Evolutionary conservation across 2,329 filamentous ascomycete species (phyloP).

Genomic region (Leptographium procerum): DNA sequence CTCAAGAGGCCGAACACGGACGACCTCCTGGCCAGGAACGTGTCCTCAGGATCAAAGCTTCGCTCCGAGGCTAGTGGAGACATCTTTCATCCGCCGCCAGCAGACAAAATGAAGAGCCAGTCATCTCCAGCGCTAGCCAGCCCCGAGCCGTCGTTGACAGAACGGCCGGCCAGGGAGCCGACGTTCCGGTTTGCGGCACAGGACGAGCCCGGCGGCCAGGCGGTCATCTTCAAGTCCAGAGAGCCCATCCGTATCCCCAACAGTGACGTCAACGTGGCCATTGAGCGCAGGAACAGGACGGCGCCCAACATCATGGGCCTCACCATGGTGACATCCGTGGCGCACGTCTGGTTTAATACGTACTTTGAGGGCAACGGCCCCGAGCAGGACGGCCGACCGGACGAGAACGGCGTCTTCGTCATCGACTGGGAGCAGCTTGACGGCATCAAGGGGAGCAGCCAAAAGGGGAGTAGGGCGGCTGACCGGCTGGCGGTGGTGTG

Average conservation of each 20-base stretch:
- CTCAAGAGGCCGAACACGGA: too few species aligned
- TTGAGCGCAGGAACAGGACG: constrained; percentile 75
- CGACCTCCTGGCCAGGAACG: neutral
- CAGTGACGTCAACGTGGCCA: constrained; percentile 80
- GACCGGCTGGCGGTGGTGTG: constrained; percentile 81
- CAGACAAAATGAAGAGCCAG: neutral
- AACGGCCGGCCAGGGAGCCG: neutral
- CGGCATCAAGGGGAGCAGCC: constrained; percentile 79
- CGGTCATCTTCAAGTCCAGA: constrained; percentile 66
- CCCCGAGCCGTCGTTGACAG: neutral
- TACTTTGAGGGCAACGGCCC: constrained; percentile 80
- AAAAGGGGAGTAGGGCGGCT: constrained; percentile 71
- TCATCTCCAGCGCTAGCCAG: neutral
- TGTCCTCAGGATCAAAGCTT: too few species aligned
- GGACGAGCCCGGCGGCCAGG: constrained; percentile 49
- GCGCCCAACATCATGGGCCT: constrained; percentile 59
- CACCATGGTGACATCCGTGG: constrained; percentile 84
- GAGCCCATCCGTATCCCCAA: constrained; percentile 60
- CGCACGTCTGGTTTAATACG: constrained; percentile 93
- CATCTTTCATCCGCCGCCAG: too few species aligned
- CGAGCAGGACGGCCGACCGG: constrained; percentile 52
- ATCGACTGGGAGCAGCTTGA: constrained; percentile 65
- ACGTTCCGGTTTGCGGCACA: constrained; percentile 5
- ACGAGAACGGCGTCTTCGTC: constrained; percentile 52
- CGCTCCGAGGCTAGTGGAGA: neutral